Evolutionary conservation across 192 early-diverging fungal genomes (phyloP).

Genomic region (Dispira simplex): DNA sequence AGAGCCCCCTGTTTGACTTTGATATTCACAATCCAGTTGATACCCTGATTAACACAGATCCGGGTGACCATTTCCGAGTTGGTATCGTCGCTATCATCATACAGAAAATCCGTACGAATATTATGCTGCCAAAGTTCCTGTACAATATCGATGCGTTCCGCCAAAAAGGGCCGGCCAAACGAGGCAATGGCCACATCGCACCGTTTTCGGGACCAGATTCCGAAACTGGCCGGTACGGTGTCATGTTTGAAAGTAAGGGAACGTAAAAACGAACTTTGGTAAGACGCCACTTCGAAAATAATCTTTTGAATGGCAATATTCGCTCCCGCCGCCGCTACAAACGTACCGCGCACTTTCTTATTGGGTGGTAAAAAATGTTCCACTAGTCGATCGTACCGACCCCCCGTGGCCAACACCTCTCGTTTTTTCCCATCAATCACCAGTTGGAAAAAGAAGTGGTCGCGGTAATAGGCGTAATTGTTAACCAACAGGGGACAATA

Average conservation of each 20-base stretch:
- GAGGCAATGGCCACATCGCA: slow-evolving; percentile 72
- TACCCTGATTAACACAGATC: slow-evolving; percentile 45
- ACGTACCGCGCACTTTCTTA: slow-evolving; percentile 21
- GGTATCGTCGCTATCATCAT: slow-evolving; percentile 51
- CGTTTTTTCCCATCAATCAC: slow-evolving; percentile 20
- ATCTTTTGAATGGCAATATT: slow-evolving; percentile 68
- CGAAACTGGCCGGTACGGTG: slow-evolving; percentile 24
- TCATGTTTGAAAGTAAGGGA: slow-evolving; percentile 6
- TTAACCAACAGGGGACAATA: slow-evolving; percentile 44
- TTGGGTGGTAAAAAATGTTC: slow-evolving; percentile 27
- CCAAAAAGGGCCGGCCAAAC: slow-evolving; percentile 50
- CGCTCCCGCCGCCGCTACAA: slow-evolving; percentile 54
- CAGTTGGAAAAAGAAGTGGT: slow-evolving; percentile 46
- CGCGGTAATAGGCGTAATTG: slow-evolving; percentile 38
- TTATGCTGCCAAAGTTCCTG: slow-evolving; percentile 63
- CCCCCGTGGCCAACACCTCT: slow-evolving; percentile 52
- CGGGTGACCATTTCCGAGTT: slow-evolving; percentile 41
- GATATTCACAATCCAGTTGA: slow-evolving; percentile 68
- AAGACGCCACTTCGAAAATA: slow-evolving; percentile 40
- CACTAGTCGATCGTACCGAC: slow-evolving; percentile 51
- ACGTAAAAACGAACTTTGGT: slow-evolving; percentile 28
- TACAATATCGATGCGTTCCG: slow-evolving; percentile 61
- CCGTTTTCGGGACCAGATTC: slow-evolving; percentile 37
- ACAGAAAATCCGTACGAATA: slow-evolving; percentile 66
- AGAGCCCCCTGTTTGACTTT: slow-evolving; percentile 32